phyloP scores from a whole-genome alignment of 139 green algal species.

The Desmodesmus armatus region DNA sequence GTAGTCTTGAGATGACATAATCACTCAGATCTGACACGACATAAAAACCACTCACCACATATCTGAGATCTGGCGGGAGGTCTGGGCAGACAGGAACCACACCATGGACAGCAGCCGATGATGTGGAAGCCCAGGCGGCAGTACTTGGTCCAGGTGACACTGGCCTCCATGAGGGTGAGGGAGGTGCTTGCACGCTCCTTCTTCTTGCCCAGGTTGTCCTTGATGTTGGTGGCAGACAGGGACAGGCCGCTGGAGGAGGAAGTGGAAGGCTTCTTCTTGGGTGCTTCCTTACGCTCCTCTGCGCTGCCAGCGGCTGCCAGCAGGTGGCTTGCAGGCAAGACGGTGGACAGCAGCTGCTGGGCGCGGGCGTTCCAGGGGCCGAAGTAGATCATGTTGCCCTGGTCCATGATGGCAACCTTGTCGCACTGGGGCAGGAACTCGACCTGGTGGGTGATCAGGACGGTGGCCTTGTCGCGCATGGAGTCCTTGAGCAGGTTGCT shows the following conservation, averaged over 20 bases:
- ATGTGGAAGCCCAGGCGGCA: constrained; percentile 20
- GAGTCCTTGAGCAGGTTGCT: constrained; percentile 55
- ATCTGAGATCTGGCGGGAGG: constrained; percentile 60
- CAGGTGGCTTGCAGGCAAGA: constrained; percentile 63
- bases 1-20: no score
- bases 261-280: constrained; percentile 36
- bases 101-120: constrained; percentile 54
- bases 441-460: constrained; percentile 69
- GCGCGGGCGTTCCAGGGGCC: constrained; percentile 62
- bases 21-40: no score
- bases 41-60: constrained; percentile 37
- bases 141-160: constrained; percentile 44
- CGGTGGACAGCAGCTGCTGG: constrained; percentile 55
- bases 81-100: constrained; percentile 65
- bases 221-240: constrained; percentile 50
- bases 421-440: constrained; percentile 67
- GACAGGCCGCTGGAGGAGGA: constrained; percentile 37
- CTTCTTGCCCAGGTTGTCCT: constrained; percentile 43
- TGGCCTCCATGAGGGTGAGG: constrained; percentile 39
- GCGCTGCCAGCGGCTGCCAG: constrained; percentile 60
- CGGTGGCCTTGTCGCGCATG: constrained; percentile 50
- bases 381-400: constrained; percentile 67
- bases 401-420: constrained; percentile 69
- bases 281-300: constrained; percentile 49
- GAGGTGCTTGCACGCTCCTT: constrained; percentile 33